phyloP scores from a whole-genome alignment of 306 rosid genomes.

The Gillenia trifoliata region DNA sequence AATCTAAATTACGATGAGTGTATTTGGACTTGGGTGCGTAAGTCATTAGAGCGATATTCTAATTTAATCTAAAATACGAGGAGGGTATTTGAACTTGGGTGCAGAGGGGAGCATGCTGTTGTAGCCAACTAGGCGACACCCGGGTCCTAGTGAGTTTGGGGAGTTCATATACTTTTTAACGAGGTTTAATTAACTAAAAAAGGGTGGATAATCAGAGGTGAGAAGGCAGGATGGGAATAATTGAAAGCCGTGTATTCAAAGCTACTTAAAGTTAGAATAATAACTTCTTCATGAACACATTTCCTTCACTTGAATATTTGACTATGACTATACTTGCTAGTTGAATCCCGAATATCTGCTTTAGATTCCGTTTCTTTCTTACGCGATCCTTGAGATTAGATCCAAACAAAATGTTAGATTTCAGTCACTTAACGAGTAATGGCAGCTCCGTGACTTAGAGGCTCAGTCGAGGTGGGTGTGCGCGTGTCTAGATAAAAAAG shows the following conservation, averaged over 20 bases:
- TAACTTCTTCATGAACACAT: slow-evolving; percentile 35
- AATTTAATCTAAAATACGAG: no score
- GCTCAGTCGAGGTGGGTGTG: background rate
- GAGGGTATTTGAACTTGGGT: no score
- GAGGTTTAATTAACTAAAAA: background rate
- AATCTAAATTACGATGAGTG: no score
- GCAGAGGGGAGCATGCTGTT: no score
- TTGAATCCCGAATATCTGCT: background rate
- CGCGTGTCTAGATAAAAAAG: background rate
- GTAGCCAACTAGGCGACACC: no score
- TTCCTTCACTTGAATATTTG: slow-evolving; percentile 23
- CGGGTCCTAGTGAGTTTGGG: no score
- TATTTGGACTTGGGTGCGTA: no score
- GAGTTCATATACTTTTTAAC: background rate
- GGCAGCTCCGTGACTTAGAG: background rate
- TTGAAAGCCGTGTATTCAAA: slow-evolving; percentile 31
- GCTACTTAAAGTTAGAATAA: slow-evolving; percentile 37
- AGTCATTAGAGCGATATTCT: no score
- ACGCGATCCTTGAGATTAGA: background rate
- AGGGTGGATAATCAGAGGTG: no score
- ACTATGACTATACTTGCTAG: slow-evolving; percentile 25
- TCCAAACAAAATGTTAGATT: background rate
- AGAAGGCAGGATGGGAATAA: slow-evolving; percentile 31
- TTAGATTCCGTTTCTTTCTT: background rate
- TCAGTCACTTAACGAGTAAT: background rate